Evolutionary conservation across 352 stramenopile species (phyloP), one percentile per base, ranked within the genome.

Genomic region (Pythium scleroteichum): DNA sequence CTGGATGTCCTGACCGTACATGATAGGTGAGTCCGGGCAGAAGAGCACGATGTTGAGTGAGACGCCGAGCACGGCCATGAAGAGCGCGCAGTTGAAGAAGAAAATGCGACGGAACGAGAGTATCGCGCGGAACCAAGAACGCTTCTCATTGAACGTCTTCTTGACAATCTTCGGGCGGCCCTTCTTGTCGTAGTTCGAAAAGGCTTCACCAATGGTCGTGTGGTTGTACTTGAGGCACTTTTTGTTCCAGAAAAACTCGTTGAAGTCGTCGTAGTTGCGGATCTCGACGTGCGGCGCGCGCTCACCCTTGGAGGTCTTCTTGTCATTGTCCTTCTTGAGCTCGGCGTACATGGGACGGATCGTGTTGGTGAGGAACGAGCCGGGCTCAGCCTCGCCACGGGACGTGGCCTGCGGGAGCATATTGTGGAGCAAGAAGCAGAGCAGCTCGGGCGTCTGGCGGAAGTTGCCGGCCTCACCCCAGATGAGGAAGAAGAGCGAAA

Each of bases 221-320:
- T 67, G 50, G 53, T 90, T 87, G 68, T 76, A 93, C 68, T 91
- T 92, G 35, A 95, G 60, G 38, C 83, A 93, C 54, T 92, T 93
- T 54, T 93, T 93, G 51, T 58, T 88, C 85, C 85, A 95, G 62
- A 95, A 95, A 41, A 93, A 95, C 70, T 95, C 85, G 66, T 95
- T 95, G 47, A 95, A 95, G 53, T 95, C 85, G 41, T 95, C 85
- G 64, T 95, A 95, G 69, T 93, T 93, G 14, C 85, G 82, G 38
- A 95, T 92, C 55, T 95, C 78, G 8, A 64, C 46, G 60, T 95
- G 85, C 13, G 82, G 58, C 9, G 85, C 83, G 6, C 85, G 82
- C 12, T 78, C 79, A 14, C 85, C 85, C 60, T 92, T 85, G 8
- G 78, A 68, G 5, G 85, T 95, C 69, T 95, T 95, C 72, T 95